Conservation (phyloP, 169 alveolate genomes). For the Blepharisma undulans region DNA sequence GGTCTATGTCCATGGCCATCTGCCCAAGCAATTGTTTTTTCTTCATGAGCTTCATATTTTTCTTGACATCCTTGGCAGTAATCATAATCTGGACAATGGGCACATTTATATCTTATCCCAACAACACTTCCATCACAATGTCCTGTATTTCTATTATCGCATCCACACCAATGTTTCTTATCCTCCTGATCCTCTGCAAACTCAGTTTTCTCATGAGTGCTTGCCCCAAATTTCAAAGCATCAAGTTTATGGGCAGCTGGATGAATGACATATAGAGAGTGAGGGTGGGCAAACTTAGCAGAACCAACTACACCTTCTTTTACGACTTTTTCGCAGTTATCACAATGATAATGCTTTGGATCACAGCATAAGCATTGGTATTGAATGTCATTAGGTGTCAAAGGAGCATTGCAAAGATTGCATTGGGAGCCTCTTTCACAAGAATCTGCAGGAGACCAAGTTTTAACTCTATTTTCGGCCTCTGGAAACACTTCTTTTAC, state of each 20-base stretch:
- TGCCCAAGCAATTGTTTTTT: not conserved
- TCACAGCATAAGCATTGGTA: constrained; percentile 9
- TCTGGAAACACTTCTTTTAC: not conserved
- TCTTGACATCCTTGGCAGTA: constrained; percentile 2
- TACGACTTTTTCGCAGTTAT: not conserved
- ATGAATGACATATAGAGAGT: not conserved
- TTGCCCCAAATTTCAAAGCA: not conserved
- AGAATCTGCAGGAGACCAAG: too few relatives aligned
- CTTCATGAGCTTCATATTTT: not conserved
- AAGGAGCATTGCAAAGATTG: not conserved
- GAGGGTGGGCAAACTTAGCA: constrained; percentile 34
- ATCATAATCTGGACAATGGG: constrained; percentile 38
- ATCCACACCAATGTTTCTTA: not conserved
- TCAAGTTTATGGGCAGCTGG: not conserved
- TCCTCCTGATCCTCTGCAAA: not conserved
- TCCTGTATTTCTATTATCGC: not conserved
- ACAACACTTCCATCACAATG: constrained; percentile 28
- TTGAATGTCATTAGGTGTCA: not conserved
- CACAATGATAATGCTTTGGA: constrained; percentile 28
- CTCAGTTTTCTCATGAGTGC: not conserved
- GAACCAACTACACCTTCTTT: constrained; percentile 22
- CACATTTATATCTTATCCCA: constrained; percentile 37
- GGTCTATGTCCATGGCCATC: not conserved
- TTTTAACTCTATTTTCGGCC: not conserved
- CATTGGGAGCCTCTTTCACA: not conserved